These are phyloP conservation scores for Choanephora cucurbitarum DNA, from an alignment of 371 early-diverging fungal species.

Conservation along the genomic window DNA sequence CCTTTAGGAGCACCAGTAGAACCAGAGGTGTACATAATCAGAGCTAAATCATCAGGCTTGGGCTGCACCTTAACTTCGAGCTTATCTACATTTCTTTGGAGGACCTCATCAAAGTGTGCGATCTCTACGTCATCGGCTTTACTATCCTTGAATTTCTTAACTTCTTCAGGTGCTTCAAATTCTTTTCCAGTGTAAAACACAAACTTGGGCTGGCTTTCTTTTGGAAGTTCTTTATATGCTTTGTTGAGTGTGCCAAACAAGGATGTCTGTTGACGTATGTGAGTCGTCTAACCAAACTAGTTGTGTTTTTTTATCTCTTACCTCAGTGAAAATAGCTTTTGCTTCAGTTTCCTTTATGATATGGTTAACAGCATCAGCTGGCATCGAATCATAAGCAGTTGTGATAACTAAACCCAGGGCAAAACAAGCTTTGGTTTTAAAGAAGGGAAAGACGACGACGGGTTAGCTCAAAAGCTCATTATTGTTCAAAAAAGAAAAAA, in stretches of 20 bases:
- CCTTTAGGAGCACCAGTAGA: constrained; percentile 84
- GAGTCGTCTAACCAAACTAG: neutral
- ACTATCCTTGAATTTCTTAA: constrained; percentile 26
- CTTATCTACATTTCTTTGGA: neutral
- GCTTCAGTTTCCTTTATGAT: constrained; percentile 74
- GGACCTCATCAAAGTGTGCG: constrained; percentile 33
- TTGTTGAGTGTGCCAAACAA: constrained; percentile 36
- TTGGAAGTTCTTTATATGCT: constrained; percentile 24
- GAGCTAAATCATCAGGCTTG: constrained; percentile 68
- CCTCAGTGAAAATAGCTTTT: constrained; percentile 76
- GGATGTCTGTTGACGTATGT: constrained; percentile 21
- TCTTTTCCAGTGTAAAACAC: constrained; percentile 43
- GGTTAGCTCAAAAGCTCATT: constrained; percentile 5
- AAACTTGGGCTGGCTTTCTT: constrained; percentile 25
- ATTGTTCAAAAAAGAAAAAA: neutral
- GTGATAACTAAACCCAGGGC: constrained; percentile 71
- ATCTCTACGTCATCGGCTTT: constrained; percentile 22
- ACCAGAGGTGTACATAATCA: constrained; percentile 88
- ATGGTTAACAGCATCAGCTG: constrained; percentile 73
- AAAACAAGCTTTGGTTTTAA: constrained; percentile 73
- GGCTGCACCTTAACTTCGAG: constrained; percentile 33
- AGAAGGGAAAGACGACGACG: neutral
- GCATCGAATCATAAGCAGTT: constrained; percentile 91
- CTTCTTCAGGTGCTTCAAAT: constrained; percentile 32
- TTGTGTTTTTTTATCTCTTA: constrained; percentile 21